Base-by-base conservation (phyloP, 495 filamentous ascomycete genomes). In the Aspergillus campestris region DNA sequence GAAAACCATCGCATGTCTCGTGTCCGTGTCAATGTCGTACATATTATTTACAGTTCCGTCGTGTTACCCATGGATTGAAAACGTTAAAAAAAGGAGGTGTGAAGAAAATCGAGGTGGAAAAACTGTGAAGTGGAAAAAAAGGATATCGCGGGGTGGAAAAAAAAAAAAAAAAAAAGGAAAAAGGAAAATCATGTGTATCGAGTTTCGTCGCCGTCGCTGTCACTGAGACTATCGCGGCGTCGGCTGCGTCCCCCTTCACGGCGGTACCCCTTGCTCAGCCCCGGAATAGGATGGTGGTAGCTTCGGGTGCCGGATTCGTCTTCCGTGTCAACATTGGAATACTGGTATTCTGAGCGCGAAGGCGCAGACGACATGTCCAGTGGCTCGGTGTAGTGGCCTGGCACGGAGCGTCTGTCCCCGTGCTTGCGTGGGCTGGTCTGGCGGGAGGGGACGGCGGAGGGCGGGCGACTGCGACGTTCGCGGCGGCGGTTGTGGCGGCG, bases 261-360 rank as follows among this genome's bases (percentile, higher is more conserved):
- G 13, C 70, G 67, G 48, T 71, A 73, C 3, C 66, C 69, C 47
- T 70, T 67, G 30, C 73, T 81, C 56, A 90, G 62, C 1, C 86
- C 87, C 0, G 88, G 86, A 51, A 91, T 87, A 1, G 82, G 73
- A 61, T 90, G 86, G 48, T 75, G 78, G 60, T 95, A 95, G 38
- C 75, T 79, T 71, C 86, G 89, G 13, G 87, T 92, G 15, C 88
- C 88, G 9, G 77, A 60, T 1, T 78, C 80, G 45, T 78, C 77
- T 41, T 77, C 75, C 6, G 75, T 72, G 7, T 69, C 74, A 7
- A 70, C 68, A 31, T 65, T 70, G n/a, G 65, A 70, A 37, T 69
- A 64, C 64, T 74, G 66, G 55, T 65, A 64, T 48, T 73, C 59
- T 32, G 71, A 74, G 13, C 67, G 60, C 28, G 69, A 56, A 24